These are phyloP conservation scores for Phytopythium boreale DNA, from an alignment of 352 stramenopile species.

Conservation along the genomic window DNA sequence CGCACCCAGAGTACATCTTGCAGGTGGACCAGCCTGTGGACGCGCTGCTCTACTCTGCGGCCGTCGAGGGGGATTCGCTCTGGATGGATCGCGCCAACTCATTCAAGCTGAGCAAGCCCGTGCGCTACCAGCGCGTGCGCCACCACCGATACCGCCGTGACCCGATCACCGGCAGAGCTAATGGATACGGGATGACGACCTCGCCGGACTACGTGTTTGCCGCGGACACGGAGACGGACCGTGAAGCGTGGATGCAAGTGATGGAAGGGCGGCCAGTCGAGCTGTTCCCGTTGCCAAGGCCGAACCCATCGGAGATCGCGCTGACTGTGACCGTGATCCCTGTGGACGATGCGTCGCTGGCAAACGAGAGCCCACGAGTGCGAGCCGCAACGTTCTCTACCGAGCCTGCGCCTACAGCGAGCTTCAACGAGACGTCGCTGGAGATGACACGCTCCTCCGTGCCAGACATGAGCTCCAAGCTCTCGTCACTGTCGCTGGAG, in stretches of 20 bases:
- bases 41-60: conserved; percentile 18
- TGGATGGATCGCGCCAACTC: conserved; percentile 39
- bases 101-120: conserved; percentile 33
- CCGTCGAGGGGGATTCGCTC: conserved; percentile 12
- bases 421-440: background rate
- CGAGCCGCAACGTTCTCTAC: background rate
- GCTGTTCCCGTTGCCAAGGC: conserved; percentile 2
- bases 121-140: conserved; percentile 34
- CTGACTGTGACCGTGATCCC: conserved; percentile 3
- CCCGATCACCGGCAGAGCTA: conserved; percentile 22
- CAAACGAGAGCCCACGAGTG: background rate
- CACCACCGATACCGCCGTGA: conserved; percentile 30
- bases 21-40: conserved; percentile 31
- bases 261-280: conserved; percentile 17
- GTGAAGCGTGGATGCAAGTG: conserved; percentile 37
- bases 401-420: background rate
- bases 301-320: background rate
- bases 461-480: conserved; percentile 1
- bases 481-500: background rate
- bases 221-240: conserved; percentile 25
- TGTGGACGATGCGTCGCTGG: background rate
- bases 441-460: background rate
- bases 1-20: conserved; percentile 40
- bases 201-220: conserved; percentile 35
- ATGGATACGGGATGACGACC: conserved; percentile 20